Evolutionary conservation across 1,139 yeast genomes (phyloP).

Genomic region (Lodderomyces parapsilosis): DNA sequence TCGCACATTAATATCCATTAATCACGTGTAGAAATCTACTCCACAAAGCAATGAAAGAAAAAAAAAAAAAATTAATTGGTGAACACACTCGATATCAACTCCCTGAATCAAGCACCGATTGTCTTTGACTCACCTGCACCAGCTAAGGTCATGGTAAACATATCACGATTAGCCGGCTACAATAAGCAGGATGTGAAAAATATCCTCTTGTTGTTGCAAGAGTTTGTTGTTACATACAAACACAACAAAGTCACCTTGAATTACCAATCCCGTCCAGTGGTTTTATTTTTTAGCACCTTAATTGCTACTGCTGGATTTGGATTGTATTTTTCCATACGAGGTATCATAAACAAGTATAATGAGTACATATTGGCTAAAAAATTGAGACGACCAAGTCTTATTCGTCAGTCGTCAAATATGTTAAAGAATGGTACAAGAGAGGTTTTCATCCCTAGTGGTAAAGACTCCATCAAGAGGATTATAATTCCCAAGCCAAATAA

Average conservation of each 20-base stretch:
- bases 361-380: slow-evolving; percentile 29
- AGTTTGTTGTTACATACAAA: slow-evolving; percentile 35
- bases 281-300: slow-evolving; percentile 42
- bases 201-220: slow-evolving; percentile 35
- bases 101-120: no score
- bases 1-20: not conserved
- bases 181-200: slow-evolving; percentile 35
- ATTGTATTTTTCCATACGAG: slow-evolving; percentile 31
- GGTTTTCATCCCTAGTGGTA: slow-evolving; percentile 53
- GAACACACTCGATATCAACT: no score
- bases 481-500: slow-evolving; percentile 57
- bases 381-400: slow-evolving; percentile 37
- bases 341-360: slow-evolving; percentile 29
- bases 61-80: not conserved
- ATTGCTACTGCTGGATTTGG: slow-evolving; percentile 47
- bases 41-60: not conserved
- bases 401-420: slow-evolving; percentile 43
- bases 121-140: not conserved
- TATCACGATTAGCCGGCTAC: slow-evolving; percentile 37
- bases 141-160: slow-evolving; percentile 26
- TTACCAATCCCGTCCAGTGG: slow-evolving; percentile 46
- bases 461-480: slow-evolving; percentile 42
- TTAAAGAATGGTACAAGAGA: slow-evolving; percentile 56
- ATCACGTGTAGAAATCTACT: not conserved
- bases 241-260: slow-evolving; percentile 42